Conservation (phyloP, 2,329 filamentous ascomycete genomes). For the Didymella glomerata region DNA sequence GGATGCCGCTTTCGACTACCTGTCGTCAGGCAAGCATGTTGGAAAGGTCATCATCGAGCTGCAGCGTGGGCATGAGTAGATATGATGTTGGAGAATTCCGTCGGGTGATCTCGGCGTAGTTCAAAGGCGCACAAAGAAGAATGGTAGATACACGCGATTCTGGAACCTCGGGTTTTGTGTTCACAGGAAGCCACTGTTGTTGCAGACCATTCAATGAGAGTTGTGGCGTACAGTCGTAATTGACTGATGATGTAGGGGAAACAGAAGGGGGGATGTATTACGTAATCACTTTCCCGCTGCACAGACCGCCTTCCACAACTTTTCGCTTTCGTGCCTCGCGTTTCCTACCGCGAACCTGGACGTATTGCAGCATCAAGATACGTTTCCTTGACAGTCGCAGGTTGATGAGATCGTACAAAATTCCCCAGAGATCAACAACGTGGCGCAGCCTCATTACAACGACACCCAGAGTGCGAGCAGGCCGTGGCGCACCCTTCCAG, state of each 20-base stretch:
- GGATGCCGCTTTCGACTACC: neutral
- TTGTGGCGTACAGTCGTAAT: neutral
- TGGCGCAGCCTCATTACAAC: slow-evolving; percentile 9
- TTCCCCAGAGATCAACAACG: neutral
- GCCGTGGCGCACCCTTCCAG: neutral
- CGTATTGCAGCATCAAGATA: neutral
- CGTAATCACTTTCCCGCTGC: neutral
- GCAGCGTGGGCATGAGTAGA: neutral
- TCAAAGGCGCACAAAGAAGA: neutral
- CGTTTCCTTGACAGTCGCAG: neutral
- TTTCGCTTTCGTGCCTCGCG: neutral
- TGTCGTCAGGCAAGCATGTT: neutral
- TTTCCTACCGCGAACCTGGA: neutral
- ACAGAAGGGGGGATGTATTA: neutral
- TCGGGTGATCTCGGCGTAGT: neutral
- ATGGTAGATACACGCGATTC: too few relatives aligned
- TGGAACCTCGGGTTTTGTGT: too few relatives aligned
- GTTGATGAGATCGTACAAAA: slow-evolving; percentile 3
- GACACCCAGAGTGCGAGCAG: neutral
- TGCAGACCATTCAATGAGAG: too few relatives aligned
- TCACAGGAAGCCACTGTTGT: too few relatives aligned
- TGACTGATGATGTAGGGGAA: neutral
- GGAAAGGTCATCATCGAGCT: neutral
- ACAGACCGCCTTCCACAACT: neutral
- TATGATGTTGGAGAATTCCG: neutral